phyloP scores from a whole-genome alignment of 768 basidiomycete genomes.

The Sporobolomyces roseus region DNA sequence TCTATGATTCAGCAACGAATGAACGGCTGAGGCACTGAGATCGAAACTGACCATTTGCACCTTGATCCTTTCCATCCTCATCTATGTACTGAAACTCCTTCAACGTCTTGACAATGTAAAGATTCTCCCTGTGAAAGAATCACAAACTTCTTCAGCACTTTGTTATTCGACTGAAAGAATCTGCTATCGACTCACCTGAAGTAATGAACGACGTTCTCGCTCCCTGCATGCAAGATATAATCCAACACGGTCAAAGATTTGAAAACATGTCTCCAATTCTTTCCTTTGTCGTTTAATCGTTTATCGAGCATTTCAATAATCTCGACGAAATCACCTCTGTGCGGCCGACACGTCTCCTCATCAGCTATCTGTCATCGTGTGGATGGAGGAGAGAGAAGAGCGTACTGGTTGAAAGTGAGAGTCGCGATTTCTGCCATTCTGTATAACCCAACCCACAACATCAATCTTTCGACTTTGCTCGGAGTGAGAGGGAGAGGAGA shows the following conservation, averaged over 20 bases:
- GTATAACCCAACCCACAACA: too few relatives aligned
- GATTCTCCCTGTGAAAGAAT: conserved; percentile 68
- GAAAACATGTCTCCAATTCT: conserved; percentile 99
- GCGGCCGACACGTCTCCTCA: background rate
- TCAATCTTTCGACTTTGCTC: background rate
- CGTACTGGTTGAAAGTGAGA: conserved; percentile 92
- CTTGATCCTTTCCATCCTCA: conserved; percentile 93
- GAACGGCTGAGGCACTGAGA: background rate
- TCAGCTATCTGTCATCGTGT: too few relatives aligned
- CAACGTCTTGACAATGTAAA: conserved; percentile 96
- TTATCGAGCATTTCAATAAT: conserved; percentile 99
- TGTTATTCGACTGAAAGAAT: background rate
- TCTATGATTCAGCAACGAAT: background rate
- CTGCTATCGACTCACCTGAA: conserved; percentile 53
- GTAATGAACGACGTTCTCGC: conserved; percentile 97
- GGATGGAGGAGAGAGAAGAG: conserved; percentile 34
- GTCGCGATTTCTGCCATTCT: conserved; percentile 97
- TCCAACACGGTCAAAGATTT: conserved; percentile 94
- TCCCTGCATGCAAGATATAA: conserved; percentile 91
- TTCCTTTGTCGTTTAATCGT: conserved; percentile 95
- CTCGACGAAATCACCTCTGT: conserved; percentile 90
- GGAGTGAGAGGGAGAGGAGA: background rate
- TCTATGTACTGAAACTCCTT: conserved; percentile 98
- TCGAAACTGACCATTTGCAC: conserved; percentile 62
- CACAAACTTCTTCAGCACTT: background rate